A percentile compares a stretch with the other conserved stretches of the same genome.
Conservation (phyloP, 2,329 filamentous ascomycete genomes). For the Teratosphaeria gauchensis region DNA sequence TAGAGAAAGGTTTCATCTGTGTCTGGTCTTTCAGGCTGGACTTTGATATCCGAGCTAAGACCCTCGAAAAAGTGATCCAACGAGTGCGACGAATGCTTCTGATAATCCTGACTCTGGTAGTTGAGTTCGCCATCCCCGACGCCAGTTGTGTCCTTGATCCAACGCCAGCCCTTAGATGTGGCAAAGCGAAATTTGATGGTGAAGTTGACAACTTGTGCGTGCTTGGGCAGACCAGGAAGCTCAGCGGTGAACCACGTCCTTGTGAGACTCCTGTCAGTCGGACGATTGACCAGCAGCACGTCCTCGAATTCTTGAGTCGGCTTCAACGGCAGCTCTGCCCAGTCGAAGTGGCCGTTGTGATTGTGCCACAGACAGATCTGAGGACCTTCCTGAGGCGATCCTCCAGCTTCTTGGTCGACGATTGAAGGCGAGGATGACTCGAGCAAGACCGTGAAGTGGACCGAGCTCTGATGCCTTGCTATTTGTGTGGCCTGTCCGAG, state of each 20-base stretch:
- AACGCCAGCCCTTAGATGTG: conserved; percentile 52
- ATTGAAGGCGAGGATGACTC: conserved; percentile 25
- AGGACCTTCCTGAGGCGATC: conserved; percentile 44
- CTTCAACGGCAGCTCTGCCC: conserved; percentile 48
- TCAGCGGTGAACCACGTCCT: conserved; percentile 47
- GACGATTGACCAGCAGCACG: conserved; percentile 17
- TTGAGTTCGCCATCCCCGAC: conserved; percentile 55
- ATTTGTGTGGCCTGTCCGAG: conserved; percentile 64
- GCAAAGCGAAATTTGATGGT: conserved; percentile 59
- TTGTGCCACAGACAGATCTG: conserved; percentile 70
- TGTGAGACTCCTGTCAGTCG: conserved; percentile 7
- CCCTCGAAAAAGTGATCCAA: conserved; percentile 48
- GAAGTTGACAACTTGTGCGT: conserved; percentile 48
- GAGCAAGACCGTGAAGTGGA: conserved; percentile 54
- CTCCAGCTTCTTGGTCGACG: conserved; percentile 21
- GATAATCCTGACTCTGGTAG: conserved; percentile 31
- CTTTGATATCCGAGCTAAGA: conserved; percentile 47
- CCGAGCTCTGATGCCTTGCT: conserved; percentile 31
- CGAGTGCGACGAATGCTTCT: conserved; percentile 27
- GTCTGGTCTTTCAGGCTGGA: conserved; percentile 51
- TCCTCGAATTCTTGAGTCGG: conserved; percentile 20
- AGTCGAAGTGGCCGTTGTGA: conserved; percentile 46
- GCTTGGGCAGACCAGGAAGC: conserved; percentile 35
- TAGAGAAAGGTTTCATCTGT: conserved; percentile 61
- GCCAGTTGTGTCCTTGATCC: conserved; percentile 57